Evolutionary conservation across 345 rosid species (phyloP).

Genomic region (Gossypium thurberi): DNA sequence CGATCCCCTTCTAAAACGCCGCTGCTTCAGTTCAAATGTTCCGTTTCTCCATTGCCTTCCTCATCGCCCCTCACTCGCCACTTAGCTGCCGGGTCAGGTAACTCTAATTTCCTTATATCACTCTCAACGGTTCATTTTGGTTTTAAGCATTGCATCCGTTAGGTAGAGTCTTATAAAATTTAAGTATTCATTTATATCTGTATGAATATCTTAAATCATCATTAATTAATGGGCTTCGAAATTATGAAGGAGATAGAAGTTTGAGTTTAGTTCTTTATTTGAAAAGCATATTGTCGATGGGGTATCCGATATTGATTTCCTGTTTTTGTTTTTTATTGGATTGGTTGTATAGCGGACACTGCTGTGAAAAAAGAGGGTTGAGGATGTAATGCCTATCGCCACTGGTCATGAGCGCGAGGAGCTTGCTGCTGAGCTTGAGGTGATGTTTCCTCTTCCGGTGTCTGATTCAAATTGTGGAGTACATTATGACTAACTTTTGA

Average conservation of each 20-base stretch:
- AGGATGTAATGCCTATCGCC: constrained; percentile 74
- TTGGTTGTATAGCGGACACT: constrained; percentile 28
- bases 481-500: neutral
- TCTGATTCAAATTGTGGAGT: neutral
- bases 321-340: neutral
- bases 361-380: constrained; percentile 54
- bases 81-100: constrained; percentile 51
- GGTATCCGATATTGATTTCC: neutral
- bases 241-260: neutral
- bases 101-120: constrained; percentile 7
- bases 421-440: constrained; percentile 70
- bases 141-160: neutral
- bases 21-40: constrained; percentile 26
- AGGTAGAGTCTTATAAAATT: neutral
- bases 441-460: constrained; percentile 17
- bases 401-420: constrained; percentile 90
- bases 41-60: constrained; percentile 32
- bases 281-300: neutral
- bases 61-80: constrained; percentile 26
- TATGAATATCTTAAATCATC: neutral
- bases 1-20: constrained; percentile 24
- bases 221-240: neutral
- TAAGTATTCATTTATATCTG: neutral
- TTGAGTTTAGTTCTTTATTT: neutral
- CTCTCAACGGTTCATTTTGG: neutral